Evolutionary conservation across 2,329 filamentous ascomycete genomes (phyloP).

Genomic region (Alternaria sp.): DNA sequence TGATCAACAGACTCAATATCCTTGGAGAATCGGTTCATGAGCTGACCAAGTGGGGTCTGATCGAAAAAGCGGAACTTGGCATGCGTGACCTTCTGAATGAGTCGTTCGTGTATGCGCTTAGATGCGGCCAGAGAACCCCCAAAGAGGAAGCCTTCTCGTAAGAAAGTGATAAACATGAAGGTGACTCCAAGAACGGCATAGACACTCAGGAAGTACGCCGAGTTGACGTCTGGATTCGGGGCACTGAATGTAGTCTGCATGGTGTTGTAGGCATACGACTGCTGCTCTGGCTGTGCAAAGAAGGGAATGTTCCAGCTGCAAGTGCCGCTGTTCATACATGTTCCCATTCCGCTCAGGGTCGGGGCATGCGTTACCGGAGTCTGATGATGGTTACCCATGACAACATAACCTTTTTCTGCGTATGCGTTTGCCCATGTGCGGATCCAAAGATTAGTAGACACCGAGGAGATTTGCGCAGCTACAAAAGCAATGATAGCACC

Average conservation of each 20-base stretch:
- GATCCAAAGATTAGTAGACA: constrained; percentile 94
- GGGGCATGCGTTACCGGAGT: constrained; percentile 56
- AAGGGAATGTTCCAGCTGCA: constrained; percentile 59
- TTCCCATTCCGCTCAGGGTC: constrained; percentile 55
- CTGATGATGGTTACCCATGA: constrained; percentile 44
- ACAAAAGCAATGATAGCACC: constrained; percentile 77
- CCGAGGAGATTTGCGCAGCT: constrained; percentile 82
- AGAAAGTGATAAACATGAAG: constrained; percentile 82
- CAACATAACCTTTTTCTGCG: constrained; percentile 56
- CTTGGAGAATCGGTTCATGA: constrained; percentile 99
- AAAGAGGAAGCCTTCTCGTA: constrained; percentile 88
- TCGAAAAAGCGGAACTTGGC: constrained; percentile 99
- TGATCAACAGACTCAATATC: constrained; percentile 95
- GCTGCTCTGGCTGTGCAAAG: constrained; percentile 32
- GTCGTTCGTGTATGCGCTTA: constrained; percentile 77
- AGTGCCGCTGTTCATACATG: constrained; percentile 60
- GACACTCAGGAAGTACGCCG: constrained; percentile 81
- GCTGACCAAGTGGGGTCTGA: constrained; percentile 89
- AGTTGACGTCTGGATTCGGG: constrained; percentile 69
- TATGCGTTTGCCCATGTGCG: constrained; percentile 95
- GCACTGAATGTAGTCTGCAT: constrained; percentile 54
- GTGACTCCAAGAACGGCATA: constrained; percentile 81
- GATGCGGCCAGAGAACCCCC: constrained; percentile 90
- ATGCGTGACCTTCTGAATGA: constrained; percentile 81
- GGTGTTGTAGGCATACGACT: constrained; percentile 48